Evolutionary conservation across 495 filamentous ascomycete species (phyloP).

Genomic region (Aspergillus mulundensis): DNA sequence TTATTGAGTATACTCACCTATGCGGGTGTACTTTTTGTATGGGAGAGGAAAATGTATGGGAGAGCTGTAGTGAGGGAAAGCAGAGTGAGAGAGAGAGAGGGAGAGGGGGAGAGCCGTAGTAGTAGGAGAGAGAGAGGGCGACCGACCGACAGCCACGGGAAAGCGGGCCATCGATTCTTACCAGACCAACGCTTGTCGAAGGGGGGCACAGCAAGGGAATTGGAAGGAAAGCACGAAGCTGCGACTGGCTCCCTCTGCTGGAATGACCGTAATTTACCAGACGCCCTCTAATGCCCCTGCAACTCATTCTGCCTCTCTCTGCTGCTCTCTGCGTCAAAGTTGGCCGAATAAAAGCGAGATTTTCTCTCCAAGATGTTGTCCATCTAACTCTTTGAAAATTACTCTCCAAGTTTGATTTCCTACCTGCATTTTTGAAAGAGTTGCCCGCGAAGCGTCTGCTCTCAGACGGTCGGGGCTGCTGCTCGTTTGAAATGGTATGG

Average conservation of each 20-base stretch:
- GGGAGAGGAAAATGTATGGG: slow-evolving; percentile 60
- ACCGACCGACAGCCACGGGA: slow-evolving; percentile 22
- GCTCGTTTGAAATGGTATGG: slow-evolving; percentile 1
- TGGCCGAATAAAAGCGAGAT: not conserved
- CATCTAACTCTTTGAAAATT: not conserved
- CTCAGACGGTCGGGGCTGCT: slow-evolving; percentile 6
- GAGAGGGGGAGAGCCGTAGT: slow-evolving; percentile 52
- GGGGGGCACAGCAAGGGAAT: slow-evolving; percentile 14
- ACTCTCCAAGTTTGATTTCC: not conserved
- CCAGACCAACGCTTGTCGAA: slow-evolving; percentile 1
- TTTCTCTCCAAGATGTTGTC: not conserved
- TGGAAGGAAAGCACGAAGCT: too few relatives aligned
- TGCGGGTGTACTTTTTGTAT: slow-evolving; percentile 42
- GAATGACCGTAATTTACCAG: slow-evolving; percentile 8
- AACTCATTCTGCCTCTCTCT: not conserved
- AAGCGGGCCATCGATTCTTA: slow-evolving; percentile 23
- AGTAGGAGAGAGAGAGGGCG: slow-evolving; percentile 50
- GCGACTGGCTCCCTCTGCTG: slow-evolving; percentile 16
- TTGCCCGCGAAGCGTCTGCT: slow-evolving; percentile 3
- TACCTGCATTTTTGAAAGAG: not conserved
- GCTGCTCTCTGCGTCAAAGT: slow-evolving; percentile 1
- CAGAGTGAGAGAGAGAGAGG: slow-evolving; percentile 31
- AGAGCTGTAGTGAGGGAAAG: slow-evolving; percentile 43
- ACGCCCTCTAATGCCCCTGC: not conserved
- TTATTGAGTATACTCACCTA: slow-evolving; percentile 32